Evolutionary conservation across 495 filamentous ascomycete species (phyloP), one percentile per base, ranked within the genome.

Genomic region (Neurospora hispaniola): DNA sequence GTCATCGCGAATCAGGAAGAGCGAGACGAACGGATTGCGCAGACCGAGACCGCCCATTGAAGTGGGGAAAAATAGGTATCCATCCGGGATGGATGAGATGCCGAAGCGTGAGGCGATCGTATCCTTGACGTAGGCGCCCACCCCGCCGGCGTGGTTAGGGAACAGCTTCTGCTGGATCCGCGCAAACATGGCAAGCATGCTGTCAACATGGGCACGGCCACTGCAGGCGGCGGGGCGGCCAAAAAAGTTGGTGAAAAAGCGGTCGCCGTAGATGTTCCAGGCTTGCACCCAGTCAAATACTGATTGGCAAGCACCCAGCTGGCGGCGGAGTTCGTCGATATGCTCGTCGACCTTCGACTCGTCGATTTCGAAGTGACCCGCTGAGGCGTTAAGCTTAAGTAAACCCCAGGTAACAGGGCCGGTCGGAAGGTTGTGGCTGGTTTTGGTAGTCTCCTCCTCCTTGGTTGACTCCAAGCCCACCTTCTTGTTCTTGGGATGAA

Each of bases 201-300:
- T 87, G 76, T 92, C 88, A 66, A 92, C 87, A 76, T 93, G 90
- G 35, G 80, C 79, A 48, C 83, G 82, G 6, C 90, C 89, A 72
- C 89, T 90, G 79, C 88, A 90, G 74, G 88, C 82, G 6, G 89
- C 89, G 4, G 90, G 87, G 72, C 84, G 83, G 38, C 88, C 90
- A 48, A 92, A 91, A 72, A 90, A 90, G 75, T 85, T 86, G 71
- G 82, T 81, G 75, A 92, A 92, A 79, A 92, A 92, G 0, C 85
- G 84, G 16, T 79, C 82, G n/a, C 87, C 87, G 76, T 89, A 91
- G 75, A 81, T 84, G 76, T 92, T 91, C 85, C 89, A 91, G 3
- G 86, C 88, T 59, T 90, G 85, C 10, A 90, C 81, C 88, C 87
- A 92, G 43, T 86, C 81, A 69, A 93, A 87, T 9, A 91, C 80